Conservation (phyloP, 108 stramenopile species). For the Conticribra guillardii region DNA sequence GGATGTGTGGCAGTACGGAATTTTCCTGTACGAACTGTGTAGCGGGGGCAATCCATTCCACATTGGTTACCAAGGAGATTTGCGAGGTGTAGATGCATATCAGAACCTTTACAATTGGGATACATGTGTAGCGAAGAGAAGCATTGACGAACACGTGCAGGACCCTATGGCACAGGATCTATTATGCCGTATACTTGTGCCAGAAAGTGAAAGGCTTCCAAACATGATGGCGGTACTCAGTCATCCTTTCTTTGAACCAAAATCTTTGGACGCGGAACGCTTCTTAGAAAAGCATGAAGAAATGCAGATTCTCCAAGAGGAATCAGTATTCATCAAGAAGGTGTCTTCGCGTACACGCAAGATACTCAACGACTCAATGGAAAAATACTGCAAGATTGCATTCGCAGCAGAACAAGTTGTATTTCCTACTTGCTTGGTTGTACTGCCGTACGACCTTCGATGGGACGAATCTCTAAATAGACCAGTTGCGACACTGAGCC, state of each 20-base stretch:
- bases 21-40: constrained; percentile 64
- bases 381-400: constrained; percentile 43
- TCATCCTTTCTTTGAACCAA: constrained; percentile 67
- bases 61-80: constrained; percentile 28
- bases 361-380: constrained; percentile 35
- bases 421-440: constrained; percentile 45
- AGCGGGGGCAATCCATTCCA: constrained; percentile 66
- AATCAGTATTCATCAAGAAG: constrained; percentile 24
- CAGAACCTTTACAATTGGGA: constrained; percentile 29
- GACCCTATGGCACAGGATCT: constrained; percentile 79
- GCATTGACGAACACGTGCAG: constrained; percentile 54
- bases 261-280: constrained; percentile 24
- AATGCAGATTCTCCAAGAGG: constrained; percentile 40
- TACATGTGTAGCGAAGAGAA: constrained; percentile 33
- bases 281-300: constrained; percentile 48
- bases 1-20: constrained; percentile 78
- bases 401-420: constrained; percentile 39
- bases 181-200: constrained; percentile 54
- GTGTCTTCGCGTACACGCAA: not conserved
- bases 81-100: constrained; percentile 24
- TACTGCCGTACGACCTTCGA: constrained; percentile 39
- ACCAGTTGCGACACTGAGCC: constrained; percentile 1
- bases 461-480: constrained; percentile 22
- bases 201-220: constrained; percentile 46
- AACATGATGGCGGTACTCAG: constrained; percentile 50